Evolutionary conservation across 306 rosid genomes (phyloP), one percentile per base, ranked within the genome.

Genomic region (Carpinus viminea): DNA sequence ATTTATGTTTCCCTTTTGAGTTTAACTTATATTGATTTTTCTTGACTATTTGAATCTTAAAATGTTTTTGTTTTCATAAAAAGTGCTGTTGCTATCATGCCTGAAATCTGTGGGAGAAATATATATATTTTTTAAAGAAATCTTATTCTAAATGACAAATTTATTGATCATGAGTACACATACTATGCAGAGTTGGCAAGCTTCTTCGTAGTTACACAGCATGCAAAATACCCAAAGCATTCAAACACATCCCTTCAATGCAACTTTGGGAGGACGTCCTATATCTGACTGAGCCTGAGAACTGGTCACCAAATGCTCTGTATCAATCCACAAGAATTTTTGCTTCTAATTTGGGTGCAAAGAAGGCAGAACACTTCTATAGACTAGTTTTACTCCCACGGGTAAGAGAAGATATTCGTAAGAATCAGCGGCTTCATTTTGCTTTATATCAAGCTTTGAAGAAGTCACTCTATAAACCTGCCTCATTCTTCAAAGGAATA

Each of bases 231-330:
- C 98, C 98, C 73, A 89, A 87, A 80, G 89, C 95, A 62, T 86
- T 95, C 75, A 95, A 95, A 71, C 88, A 74, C 83, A 91, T 95
- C 66, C 89, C 97, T 68, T 78, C 97, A 31, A 77, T 88, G 92
- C 74, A 76, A 55, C 88, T 66, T 11, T 95, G 97, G 98, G 98
- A 95, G 81, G 92, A 91, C 81, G 80, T 86, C 68, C 77, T 95
- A n/a, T 90, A 92, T 79, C 21, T 92, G 53, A 95, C 98, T 12
- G 95, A 91, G 84, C 98, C 98, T 54, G 93, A 92, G 68, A 92
- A 90, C 15, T 95, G 98, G 98, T 95, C 98, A 8, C 97, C 98
- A 53, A 88, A 89, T 87, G 98, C 97, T 1, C 76, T 92, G 86
- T 95, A 79, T 80, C 98, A 92, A 84, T 93, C 97, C 60, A 91